phyloP scores from a whole-genome alignment of 805 yeast species.

The Candida incommunis region DNA sequence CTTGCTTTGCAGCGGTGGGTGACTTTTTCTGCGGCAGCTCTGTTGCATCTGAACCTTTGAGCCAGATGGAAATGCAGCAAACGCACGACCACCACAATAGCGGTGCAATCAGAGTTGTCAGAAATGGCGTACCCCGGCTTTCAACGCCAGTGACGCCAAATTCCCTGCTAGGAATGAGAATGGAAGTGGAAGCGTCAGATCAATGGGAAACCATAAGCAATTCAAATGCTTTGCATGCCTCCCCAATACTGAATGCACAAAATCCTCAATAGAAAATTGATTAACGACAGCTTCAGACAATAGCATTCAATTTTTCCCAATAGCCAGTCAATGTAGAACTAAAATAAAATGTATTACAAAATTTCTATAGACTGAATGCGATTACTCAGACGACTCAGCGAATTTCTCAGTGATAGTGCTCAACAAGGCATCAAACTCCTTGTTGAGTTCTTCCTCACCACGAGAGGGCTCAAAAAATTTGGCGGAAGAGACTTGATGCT shows the following conservation, averaged over 20 bases:
- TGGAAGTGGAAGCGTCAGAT: not conserved
- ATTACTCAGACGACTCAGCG: conserved; percentile 91
- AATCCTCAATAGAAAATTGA: no score
- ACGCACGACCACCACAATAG: not conserved
- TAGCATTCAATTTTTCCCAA: not conserved
- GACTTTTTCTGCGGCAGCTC: not conserved
- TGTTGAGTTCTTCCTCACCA: conserved; percentile 67
- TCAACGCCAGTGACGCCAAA: not conserved
- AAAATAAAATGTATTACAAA: not conserved
- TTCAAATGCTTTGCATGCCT: not conserved
- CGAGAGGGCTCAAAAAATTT: conserved; percentile 92
- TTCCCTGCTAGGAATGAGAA: not conserved
- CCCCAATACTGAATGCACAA: not conserved
- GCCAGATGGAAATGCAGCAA: not conserved
- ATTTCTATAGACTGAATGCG: conserved; percentile 4
- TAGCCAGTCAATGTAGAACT: not conserved
- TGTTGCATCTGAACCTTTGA: not conserved
- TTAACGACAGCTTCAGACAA: not conserved
- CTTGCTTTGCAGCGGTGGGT: no score
- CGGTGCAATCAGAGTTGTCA: not conserved
- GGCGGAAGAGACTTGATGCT: conserved; percentile 85
- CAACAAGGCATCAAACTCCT: conserved; percentile 65
- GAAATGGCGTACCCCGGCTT: not conserved
- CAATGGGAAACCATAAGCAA: not conserved
- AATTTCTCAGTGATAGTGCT: conserved; percentile 74